Conservation (phyloP, 2,329 filamentous ascomycete genomes). For the Nemania diffusa region DNA sequence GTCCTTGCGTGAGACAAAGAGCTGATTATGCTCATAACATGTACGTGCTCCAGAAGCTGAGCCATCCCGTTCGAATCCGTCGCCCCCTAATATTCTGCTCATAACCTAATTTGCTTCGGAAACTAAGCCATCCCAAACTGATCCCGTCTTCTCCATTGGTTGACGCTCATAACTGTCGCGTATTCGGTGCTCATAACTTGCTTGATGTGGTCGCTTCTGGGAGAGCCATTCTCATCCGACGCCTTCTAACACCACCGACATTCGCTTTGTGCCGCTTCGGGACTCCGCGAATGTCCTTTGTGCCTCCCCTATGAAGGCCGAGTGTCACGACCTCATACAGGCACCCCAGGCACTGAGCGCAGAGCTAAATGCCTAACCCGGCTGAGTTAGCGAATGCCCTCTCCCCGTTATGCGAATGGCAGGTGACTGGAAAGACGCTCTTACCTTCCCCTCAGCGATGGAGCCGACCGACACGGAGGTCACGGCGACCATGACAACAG, state of each 20-base stretch:
- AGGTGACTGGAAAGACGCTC: background rate
- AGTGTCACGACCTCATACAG: conserved; percentile 31
- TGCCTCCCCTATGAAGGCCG: conserved; percentile 20
- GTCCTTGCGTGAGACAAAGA: conserved; percentile 7
- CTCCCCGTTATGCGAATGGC: background rate
- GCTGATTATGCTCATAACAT: conserved; percentile 31
- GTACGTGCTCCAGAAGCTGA: conserved; percentile 27
- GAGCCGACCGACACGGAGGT: conserved; percentile 34
- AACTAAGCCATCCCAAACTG: conserved; percentile 25
- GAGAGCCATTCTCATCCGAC: conserved; percentile 30
- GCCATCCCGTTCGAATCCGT: conserved; percentile 32
- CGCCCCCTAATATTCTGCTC: conserved; percentile 25
- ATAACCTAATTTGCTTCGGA: conserved; percentile 28
- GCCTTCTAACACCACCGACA: conserved; percentile 20
- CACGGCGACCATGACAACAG: conserved; percentile 36
- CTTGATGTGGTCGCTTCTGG: conserved; percentile 1
- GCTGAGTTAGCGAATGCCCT: background rate
- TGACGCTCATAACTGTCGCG: conserved; percentile 26
- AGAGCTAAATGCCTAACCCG: conserved; percentile 31
- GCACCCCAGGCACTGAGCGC: conserved; percentile 9
- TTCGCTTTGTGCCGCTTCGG: conserved; percentile 34
- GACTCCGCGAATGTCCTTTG: conserved; percentile 32
- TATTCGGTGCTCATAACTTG: conserved; percentile 31
- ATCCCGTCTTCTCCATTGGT: conserved; percentile 22
- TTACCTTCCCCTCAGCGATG: conserved; percentile 37